A percentile compares a stretch with the other conserved stretches of the same genome.
Evolutionary conservation across 345 rosid species (phyloP).

Genomic region (Bruguiera parviflora): DNA sequence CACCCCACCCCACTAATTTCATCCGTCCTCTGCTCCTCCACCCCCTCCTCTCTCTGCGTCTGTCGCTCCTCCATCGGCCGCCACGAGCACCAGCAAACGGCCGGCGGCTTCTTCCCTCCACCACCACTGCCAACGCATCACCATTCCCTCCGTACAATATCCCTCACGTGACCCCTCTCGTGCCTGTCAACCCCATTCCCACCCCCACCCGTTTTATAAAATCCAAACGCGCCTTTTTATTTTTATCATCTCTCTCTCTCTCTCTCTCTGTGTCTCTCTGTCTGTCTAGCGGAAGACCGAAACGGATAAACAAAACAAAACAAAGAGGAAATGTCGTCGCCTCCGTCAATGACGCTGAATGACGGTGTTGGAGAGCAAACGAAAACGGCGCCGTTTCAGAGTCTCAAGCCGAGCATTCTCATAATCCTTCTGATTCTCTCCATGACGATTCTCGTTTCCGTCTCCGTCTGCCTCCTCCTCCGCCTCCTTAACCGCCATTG

Average conservation of each 20-base stretch:
- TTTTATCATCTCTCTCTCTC: no score
- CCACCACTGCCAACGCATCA: no score
- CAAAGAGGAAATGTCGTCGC: slow-evolving; percentile 5
- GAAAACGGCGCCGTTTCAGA: slow-evolving; percentile 29
- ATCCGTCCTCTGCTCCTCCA: background rate
- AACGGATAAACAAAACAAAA: no score
- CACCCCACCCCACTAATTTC: background rate
- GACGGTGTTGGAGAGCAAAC: slow-evolving; percentile 12
- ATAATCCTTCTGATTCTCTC: slow-evolving; percentile 58
- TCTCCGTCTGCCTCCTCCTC: slow-evolving; percentile 66
- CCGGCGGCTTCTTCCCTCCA: no score
- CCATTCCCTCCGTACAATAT: no score
- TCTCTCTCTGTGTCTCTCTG: background rate
- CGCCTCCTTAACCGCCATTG: slow-evolving; percentile 64
- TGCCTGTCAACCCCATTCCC: background rate
- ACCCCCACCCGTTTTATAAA: background rate
- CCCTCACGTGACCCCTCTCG: slow-evolving; percentile 4
- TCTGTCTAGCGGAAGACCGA: no score
- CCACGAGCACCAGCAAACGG: background rate
- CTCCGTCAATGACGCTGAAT: background rate
- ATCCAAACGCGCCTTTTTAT: background rate
- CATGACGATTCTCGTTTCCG: slow-evolving; percentile 51
- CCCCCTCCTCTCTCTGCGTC: background rate
- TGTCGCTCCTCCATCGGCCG: background rate
- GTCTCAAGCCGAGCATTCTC: slow-evolving; percentile 57